Evolutionary conservation across 306 rosid species (phyloP).

Genomic region (Parietaria judaica): DNA sequence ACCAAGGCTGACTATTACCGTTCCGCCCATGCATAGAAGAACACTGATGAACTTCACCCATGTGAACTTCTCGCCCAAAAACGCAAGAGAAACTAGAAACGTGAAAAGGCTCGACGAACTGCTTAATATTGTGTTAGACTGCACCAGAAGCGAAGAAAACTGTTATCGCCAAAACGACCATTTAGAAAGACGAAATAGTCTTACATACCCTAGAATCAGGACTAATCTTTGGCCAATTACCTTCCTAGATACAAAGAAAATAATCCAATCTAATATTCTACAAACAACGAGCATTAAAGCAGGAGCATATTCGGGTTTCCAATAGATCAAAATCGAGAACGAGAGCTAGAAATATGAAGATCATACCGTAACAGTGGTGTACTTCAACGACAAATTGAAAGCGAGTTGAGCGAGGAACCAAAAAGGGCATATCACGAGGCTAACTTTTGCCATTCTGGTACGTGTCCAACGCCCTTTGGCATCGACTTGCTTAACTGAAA

Average conservation of each 20-base stretch:
- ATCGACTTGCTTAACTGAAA: constrained; percentile 41
- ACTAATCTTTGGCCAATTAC: too few species aligned
- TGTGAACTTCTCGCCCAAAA: constrained; percentile 82
- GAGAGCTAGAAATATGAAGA: background rate
- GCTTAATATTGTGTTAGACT: constrained; percentile 97
- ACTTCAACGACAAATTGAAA: constrained; percentile 84
- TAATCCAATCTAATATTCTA: too few species aligned
- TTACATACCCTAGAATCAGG: too few species aligned
- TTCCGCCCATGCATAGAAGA: constrained; percentile 96
- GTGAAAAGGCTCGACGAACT: constrained; percentile 96
- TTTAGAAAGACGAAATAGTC: too few species aligned
- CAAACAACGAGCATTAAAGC: too few species aligned
- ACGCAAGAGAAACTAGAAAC: constrained; percentile 80
- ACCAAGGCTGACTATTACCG: constrained; percentile 83
- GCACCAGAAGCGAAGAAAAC: constrained; percentile 11
- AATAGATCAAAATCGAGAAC: background rate
- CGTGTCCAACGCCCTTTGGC: constrained; percentile 89
- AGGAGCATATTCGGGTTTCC: too few species aligned
- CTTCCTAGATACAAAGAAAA: too few species aligned
- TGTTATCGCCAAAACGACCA: constrained; percentile 11
- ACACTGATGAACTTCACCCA: constrained; percentile 86
- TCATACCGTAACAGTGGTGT: constrained; percentile 85
- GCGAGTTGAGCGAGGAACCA: constrained; percentile 95
- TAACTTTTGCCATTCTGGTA: constrained; percentile 72
- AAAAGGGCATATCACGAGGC: constrained; percentile 75